Base-by-base conservation (phyloP, 2,329 filamentous ascomycete species). In the Grosmannia clavigera region DNA sequence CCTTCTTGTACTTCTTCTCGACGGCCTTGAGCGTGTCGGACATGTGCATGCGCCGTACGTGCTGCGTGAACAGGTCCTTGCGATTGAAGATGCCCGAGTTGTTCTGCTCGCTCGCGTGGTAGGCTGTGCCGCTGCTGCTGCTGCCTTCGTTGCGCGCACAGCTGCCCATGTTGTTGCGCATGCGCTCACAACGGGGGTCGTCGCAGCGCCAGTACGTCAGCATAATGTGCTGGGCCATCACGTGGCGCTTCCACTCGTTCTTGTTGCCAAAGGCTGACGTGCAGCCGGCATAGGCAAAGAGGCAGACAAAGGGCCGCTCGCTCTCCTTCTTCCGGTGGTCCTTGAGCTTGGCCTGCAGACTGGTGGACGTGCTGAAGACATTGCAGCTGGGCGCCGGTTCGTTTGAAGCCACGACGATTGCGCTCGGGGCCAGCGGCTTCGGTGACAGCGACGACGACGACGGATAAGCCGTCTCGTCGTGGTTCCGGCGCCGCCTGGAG, bases 221-320 rank as follows among this genome's bases (percentile, higher is more conserved):
- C 59, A 85, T 81, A 27, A 96, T 76, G 68, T 97, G 92, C 68
- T 95, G 88, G 0, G 87, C 88, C 38, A 78, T 75, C 67, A 92
- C 83, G 69, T 97, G 92, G 0, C 92, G 84, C 72, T 96, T 96
- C 92, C 92, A 96, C 71, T 96, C 92, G 69, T 96, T 96, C 74
- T 95, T 96, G 65, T 81, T 85, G 3, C 81, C 79, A 68, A 96
- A 96, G 0, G 79, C 84, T 2, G 84, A 82, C 0, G 63, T 65
- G 73, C 92, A 97, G 40, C 87, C 88, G 60, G 91, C 94, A 58
- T 82, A 84, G 31, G 81, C 75, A 70, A 96, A 91, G 60, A 89
- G 83, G 71, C 92, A 97, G 22, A 78, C 76, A 68, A 92, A 94
- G 0, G 82, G 79, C 1, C 81, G 78, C 1, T 75, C 78, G 67